Conservation (phyloP, 1,139 yeast species). For the Pichia sp. region DNA sequence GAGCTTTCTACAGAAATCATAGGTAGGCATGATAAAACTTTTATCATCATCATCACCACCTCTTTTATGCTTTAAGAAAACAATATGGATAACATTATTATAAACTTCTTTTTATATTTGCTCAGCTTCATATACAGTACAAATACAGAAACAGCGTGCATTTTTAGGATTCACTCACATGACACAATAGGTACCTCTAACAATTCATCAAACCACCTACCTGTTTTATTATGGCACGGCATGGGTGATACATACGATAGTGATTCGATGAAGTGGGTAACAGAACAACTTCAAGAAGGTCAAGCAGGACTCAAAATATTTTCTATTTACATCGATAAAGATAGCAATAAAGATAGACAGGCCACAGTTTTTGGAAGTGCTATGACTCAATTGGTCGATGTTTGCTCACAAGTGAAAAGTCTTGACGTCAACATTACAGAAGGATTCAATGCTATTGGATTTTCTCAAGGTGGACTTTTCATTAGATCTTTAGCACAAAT, state of each 20-base stretch:
- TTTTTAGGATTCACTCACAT: no score
- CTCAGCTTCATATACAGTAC: no score
- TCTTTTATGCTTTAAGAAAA: no score
- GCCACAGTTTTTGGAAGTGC: slow-evolving; percentile 56
- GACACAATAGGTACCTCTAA: not conserved
- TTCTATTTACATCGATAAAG: slow-evolving; percentile 44
- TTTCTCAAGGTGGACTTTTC: slow-evolving; percentile 78
- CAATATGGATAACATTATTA: no score
- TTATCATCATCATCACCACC: no score
- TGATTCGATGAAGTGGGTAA: slow-evolving; percentile 45
- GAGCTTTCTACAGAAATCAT: no score
- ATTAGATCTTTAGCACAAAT: slow-evolving; percentile 62
- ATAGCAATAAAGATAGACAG: slow-evolving; percentile 45
- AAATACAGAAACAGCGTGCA: no score
- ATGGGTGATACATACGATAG: slow-evolving; percentile 72
- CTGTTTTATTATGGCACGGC: slow-evolving; percentile 81
- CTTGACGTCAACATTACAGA: slow-evolving; percentile 22
- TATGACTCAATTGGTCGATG: slow-evolving; percentile 36
- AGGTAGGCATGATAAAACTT: no score
- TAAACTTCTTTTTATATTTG: no score
- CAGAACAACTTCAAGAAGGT: slow-evolving; percentile 35
- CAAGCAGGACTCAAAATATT: slow-evolving; percentile 49
- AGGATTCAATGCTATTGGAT: slow-evolving; percentile 73
- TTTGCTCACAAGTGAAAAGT: slow-evolving; percentile 28
- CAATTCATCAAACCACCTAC: slow-evolving; percentile 24